phyloP scores from a whole-genome alignment of 2,329 filamentous ascomycete genomes.

The Teratosphaeria epicoccoides region DNA sequence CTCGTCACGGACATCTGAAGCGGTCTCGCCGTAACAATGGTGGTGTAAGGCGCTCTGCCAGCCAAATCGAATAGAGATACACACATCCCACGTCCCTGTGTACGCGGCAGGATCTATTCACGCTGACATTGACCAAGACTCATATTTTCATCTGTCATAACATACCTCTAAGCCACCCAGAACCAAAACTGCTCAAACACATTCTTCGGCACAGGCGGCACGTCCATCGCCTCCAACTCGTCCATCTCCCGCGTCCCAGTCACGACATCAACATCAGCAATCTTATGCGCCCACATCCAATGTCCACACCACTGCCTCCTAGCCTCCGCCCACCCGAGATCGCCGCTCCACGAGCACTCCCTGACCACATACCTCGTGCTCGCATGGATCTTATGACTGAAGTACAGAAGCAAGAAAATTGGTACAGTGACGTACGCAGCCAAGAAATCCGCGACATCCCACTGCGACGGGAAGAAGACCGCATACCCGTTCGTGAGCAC shows the following conservation, averaged over 20 bases:
- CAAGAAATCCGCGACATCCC: slow-evolving; percentile 39
- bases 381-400: slow-evolving; percentile 23
- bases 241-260: slow-evolving; percentile 38
- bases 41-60: too few species aligned
- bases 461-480: slow-evolving; percentile 39
- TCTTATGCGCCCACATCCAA: slow-evolving; percentile 19
- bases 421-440: slow-evolving; percentile 45
- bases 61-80: too few species aligned
- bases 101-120: too few species aligned
- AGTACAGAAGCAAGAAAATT: slow-evolving; percentile 37
- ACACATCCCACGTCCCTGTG: too few species aligned
- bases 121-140: too few species aligned
- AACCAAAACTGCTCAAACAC: slow-evolving; percentile 36
- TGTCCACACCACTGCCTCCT: slow-evolving; percentile 25
- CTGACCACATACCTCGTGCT: slow-evolving; percentile 3
- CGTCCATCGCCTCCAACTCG: slow-evolving; percentile 32
- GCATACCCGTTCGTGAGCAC: slow-evolving; percentile 49
- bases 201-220: slow-evolving; percentile 32
- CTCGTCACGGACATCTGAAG: too few species aligned
- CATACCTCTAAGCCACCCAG: slow-evolving; percentile 36
- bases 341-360: slow-evolving; percentile 1
- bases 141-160: too few species aligned
- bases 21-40: too few species aligned
- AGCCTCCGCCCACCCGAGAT: background rate
- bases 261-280: slow-evolving; percentile 35